phyloP scores from a whole-genome alignment of 2,329 filamentous ascomycete genomes.

The Fusarium graminum region DNA sequence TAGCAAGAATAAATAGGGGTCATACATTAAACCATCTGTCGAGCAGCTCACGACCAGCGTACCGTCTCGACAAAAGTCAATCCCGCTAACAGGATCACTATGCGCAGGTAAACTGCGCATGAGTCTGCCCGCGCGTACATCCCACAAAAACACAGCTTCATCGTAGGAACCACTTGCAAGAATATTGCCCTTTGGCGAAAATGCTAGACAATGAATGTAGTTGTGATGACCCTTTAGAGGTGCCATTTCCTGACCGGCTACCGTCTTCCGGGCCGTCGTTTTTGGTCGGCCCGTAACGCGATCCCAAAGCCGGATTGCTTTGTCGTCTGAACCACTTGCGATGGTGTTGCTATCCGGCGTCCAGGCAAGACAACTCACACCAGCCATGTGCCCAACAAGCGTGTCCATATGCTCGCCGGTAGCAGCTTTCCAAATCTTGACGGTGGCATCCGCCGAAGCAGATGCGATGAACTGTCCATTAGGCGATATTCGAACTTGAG shows the following conservation, averaged over 20 bases:
- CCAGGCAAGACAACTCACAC: constrained; percentile 95
- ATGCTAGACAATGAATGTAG: constrained; percentile 93
- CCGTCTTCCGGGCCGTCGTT: constrained; percentile 58
- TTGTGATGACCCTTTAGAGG: constrained; percentile 90
- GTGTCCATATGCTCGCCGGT: constrained; percentile 87
- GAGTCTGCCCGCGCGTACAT: constrained; percentile 85
- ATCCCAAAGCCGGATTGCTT: constrained; percentile 94
- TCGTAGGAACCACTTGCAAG: constrained; percentile 96
- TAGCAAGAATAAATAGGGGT: constrained; percentile 28
- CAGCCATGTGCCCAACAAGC: constrained; percentile 92
- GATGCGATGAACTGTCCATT: constrained; percentile 91
- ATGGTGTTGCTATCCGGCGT: constrained; percentile 88
- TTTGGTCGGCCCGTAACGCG: constrained; percentile 70
- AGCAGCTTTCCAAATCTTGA: constrained; percentile 89
- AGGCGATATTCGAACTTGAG: constrained; percentile 90
- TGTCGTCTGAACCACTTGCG: constrained; percentile 95
- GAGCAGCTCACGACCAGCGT: constrained; percentile 93
- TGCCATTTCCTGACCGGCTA: constrained; percentile 59
- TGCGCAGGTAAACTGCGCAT: constrained; percentile 95
- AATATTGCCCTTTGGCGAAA: constrained; percentile 98
- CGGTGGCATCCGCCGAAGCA: constrained; percentile 87
- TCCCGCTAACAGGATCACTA: constrained; percentile 92
- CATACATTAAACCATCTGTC: constrained; percentile 87
- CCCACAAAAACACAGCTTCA: constrained; percentile 97
- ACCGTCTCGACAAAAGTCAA: constrained; percentile 93